phyloP scores from a whole-genome alignment of 2,329 filamentous ascomycete genomes.

The Parasarocladium wereldwijsianum region DNA sequence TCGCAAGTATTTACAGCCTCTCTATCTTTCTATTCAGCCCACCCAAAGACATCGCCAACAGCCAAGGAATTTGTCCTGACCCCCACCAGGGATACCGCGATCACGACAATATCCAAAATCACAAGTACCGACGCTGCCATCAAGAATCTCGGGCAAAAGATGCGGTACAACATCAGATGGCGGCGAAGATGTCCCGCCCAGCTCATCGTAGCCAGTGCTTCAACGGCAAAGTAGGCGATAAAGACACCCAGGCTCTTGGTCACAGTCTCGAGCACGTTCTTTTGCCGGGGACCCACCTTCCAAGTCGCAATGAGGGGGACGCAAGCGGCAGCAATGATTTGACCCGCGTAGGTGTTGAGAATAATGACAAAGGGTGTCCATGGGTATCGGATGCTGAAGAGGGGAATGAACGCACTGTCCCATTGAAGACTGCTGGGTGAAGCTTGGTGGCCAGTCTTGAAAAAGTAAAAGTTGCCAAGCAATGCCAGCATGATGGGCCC shows the following conservation, averaged over 20 bases:
- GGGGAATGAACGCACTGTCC: constrained; percentile 86
- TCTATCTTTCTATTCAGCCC: constrained; percentile 31
- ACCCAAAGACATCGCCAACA: constrained; percentile 81
- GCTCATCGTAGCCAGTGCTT: constrained; percentile 73
- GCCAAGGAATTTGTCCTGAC: constrained; percentile 64
- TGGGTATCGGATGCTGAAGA: constrained; percentile 71
- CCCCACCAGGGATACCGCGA: constrained; percentile 58
- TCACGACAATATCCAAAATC: constrained; percentile 61
- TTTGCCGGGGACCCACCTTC: constrained; percentile 70
- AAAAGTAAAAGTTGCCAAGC: constrained; percentile 89
- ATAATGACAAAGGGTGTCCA: constrained; percentile 72
- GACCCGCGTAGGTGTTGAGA: constrained; percentile 79
- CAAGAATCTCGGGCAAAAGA: constrained; percentile 88
- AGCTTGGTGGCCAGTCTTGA: constrained; percentile 95
- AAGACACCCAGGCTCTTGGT: constrained; percentile 61
- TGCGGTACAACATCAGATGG: constrained; percentile 91
- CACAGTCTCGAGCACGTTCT: constrained; percentile 53
- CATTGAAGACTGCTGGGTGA: constrained; percentile 80
- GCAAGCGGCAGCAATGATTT: constrained; percentile 66
- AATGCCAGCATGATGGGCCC: constrained; percentile 74
- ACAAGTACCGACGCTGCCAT: constrained; percentile 57
- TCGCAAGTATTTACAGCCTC: constrained; percentile 8
- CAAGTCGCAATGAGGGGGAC: constrained; percentile 75
- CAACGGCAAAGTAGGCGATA: constrained; percentile 65
- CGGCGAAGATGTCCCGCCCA: constrained; percentile 80